A percentile compares a stretch with the other conserved stretches of the same genome.
Conservation (phyloP, 441 rosid species). For the Pelargonium myrrhifolium region DNA sequence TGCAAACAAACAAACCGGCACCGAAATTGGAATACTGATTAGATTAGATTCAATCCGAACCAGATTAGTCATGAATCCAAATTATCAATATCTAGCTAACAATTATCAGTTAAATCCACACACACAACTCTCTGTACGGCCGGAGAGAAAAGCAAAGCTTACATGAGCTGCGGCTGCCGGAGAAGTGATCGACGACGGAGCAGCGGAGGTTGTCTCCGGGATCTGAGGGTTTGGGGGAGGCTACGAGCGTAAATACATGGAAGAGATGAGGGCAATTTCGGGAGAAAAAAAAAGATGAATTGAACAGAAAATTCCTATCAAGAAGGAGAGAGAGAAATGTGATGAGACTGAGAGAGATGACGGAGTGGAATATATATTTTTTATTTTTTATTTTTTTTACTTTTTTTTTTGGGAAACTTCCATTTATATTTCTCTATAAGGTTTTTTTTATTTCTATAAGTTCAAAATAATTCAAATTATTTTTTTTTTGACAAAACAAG, state of each 20-base stretch:
- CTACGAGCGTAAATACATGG: neutral
- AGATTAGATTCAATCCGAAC: neutral
- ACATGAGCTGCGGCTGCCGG: conserved; percentile 2
- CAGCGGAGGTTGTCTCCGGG: conserved; percentile 4
- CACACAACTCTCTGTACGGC: neutral
- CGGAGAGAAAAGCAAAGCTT: neutral
- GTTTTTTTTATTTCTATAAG: too few relatives aligned
- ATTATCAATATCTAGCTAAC: neutral
- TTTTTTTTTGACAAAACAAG: too few relatives aligned
- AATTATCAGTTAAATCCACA: neutral
- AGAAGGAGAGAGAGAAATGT: too few relatives aligned
- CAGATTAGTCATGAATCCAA: neutral
- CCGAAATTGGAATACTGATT: neutral
- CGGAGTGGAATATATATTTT: too few relatives aligned
- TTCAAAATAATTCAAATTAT: too few relatives aligned
- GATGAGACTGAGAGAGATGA: too few relatives aligned
- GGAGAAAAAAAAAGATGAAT: neutral
- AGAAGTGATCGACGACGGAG: neutral
- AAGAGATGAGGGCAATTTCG: neutral
- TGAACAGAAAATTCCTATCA: too few relatives aligned
- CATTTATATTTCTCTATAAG: too few relatives aligned
- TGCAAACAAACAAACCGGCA: neutral
- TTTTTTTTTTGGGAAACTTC: too few relatives aligned
- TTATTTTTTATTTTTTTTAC: too few relatives aligned
- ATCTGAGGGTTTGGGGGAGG: conserved; percentile 8